Percentiles rank a stretch among this genome's conserved stretches.
Evolutionary conservation across 2,329 filamentous ascomycete species (phyloP).

Genomic region (Ophiocordyceps camponoti-leonardi): DNA sequence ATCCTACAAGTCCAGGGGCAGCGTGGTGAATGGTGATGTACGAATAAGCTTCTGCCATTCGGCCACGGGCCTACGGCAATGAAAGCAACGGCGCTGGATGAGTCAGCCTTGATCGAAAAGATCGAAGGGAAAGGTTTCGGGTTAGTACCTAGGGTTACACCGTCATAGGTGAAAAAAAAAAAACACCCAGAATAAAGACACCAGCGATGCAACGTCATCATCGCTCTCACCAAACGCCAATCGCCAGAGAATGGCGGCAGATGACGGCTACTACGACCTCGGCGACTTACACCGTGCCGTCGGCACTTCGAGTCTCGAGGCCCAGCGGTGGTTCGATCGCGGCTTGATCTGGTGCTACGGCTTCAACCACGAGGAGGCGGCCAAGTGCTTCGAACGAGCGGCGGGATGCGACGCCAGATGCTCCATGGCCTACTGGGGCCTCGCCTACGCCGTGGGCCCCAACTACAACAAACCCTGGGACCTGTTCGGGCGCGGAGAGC

Average conservation of each 20-base stretch:
- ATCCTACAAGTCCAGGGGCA: too few species aligned
- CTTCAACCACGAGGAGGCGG: conserved; percentile 62
- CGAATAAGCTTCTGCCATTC: too few species aligned
- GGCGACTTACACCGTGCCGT: conserved; percentile 39
- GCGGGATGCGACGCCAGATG: conserved; percentile 34
- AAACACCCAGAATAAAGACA: too few species aligned
- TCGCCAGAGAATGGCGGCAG: not conserved
- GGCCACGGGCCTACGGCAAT: too few species aligned
- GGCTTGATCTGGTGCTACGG: conserved; percentile 58
- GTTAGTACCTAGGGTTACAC: too few species aligned
- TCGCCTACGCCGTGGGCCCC: conserved; percentile 55
- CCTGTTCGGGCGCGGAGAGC: conserved; percentile 46
- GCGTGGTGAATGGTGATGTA: too few species aligned
- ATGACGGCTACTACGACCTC: conserved; percentile 36
- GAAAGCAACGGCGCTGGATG: too few species aligned
- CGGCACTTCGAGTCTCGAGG: conserved; percentile 29
- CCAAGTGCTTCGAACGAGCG: conserved; percentile 44
- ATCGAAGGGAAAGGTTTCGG: too few species aligned
- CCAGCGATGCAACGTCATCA: too few species aligned
- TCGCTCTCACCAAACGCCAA: too few species aligned
- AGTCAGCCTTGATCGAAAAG: too few species aligned
- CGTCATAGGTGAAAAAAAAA: too few species aligned
- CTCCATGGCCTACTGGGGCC: conserved; percentile 51
- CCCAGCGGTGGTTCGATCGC: conserved; percentile 53
- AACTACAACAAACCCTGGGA: conserved; percentile 69